Conservation (phyloP, 176 grass and related monocot species). For the Zoysia japonica region DNA sequence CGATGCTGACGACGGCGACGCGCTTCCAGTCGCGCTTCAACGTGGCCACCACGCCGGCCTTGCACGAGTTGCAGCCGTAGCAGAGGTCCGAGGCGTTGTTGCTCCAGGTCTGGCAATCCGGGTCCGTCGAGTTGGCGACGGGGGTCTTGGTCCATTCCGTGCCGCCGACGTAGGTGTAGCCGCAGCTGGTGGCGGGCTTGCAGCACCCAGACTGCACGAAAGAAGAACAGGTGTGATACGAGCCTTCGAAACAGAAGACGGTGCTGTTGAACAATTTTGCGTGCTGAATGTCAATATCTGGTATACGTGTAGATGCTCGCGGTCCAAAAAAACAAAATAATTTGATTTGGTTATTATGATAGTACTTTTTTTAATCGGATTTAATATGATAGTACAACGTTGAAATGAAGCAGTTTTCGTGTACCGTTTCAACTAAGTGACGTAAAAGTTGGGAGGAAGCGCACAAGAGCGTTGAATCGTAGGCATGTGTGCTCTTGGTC, state of each 20-base stretch:
- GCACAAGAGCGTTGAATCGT: constrained; percentile 9
- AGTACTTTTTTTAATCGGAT: too few relatives aligned
- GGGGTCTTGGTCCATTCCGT: constrained; percentile 26
- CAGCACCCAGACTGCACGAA: constrained; percentile 72
- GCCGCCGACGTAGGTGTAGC: constrained; percentile 31
- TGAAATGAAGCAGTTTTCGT: not conserved
- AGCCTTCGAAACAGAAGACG: constrained; percentile 1
- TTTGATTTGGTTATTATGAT: not conserved
- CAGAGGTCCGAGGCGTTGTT: constrained; percentile 49
- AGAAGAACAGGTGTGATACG: not conserved
- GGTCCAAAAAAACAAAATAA: not conserved
- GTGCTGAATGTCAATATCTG: not conserved
- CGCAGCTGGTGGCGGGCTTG: constrained; percentile 66
- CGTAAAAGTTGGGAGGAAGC: constrained; percentile 7
- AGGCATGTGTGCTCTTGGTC: constrained; percentile 8
- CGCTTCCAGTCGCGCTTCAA: constrained; percentile 72
- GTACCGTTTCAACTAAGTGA: not conserved
- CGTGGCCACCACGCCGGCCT: constrained; percentile 71
- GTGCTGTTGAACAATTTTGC: not conserved
- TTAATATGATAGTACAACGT: not conserved
- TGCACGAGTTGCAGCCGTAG: constrained; percentile 77
- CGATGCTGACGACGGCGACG: constrained; percentile 50
- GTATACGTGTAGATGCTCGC: not conserved
- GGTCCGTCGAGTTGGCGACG: constrained; percentile 1
- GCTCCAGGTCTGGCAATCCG: constrained; percentile 58